Percentiles rank a stretch among this genome's conserved stretches.
These are phyloP conservation scores for Letharia columbiana DNA, from an alignment of 495 filamentous ascomycete species.

Conservation along the genomic window DNA sequence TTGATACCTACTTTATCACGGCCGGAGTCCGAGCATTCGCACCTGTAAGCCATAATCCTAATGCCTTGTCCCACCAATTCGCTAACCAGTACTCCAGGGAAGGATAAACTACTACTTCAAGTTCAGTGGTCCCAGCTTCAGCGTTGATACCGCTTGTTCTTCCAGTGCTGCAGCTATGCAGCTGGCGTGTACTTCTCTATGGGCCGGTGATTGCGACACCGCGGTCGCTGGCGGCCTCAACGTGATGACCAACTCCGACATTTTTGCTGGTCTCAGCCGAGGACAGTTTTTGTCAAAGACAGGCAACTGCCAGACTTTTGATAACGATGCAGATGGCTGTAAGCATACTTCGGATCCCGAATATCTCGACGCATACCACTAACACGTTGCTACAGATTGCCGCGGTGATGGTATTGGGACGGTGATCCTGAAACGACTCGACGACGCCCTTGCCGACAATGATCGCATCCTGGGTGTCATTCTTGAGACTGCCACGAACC, in stretches of 20 bases:
- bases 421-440: constrained; percentile 67
- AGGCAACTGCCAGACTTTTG: constrained; percentile 76
- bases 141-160: constrained; percentile 84
- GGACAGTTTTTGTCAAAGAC: constrained; percentile 70
- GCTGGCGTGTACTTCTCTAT: constrained; percentile 72
- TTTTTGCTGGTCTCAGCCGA: constrained; percentile 72
- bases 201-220: constrained; percentile 75
- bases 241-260: constrained; percentile 73
- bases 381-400: constrained; percentile 39
- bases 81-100: constrained; percentile 34
- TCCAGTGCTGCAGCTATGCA: constrained; percentile 78
- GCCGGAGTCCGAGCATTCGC: constrained; percentile 82
- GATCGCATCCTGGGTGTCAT: constrained; percentile 69
- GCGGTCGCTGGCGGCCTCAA: constrained; percentile 79
- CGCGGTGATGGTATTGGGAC: constrained; percentile 67
- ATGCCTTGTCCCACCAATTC: background rate
- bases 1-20: constrained; percentile 91
- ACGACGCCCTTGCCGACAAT: constrained; percentile 68
- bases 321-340: constrained; percentile 67
- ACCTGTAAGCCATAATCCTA: constrained; percentile 33
- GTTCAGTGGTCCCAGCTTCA: constrained; percentile 78
- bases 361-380: background rate
- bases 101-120: constrained; percentile 86
- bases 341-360: background rate
- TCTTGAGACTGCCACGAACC: constrained; percentile 63